Conservation (phyloP, 352 stramenopile genomes). For the Saprolegnia parasitica region DNA sequence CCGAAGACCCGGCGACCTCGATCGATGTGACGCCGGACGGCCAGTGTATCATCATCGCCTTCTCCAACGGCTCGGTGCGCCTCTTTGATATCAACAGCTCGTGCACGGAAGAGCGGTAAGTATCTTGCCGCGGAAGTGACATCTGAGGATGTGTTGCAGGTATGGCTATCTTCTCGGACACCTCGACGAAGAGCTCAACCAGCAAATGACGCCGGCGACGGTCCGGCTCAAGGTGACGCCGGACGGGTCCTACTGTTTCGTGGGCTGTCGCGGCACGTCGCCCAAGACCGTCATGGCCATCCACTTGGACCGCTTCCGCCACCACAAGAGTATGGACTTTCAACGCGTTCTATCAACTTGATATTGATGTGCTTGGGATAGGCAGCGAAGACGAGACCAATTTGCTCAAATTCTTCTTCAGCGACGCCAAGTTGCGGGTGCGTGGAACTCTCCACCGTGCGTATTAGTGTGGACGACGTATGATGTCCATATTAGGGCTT, state of each 20-base stretch:
- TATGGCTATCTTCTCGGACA: constrained; percentile 63
- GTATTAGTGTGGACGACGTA: constrained; percentile 16
- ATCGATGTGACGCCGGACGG: constrained; percentile 72
- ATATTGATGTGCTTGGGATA: constrained; percentile 29
- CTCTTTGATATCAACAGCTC: constrained; percentile 84
- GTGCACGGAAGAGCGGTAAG: constrained; percentile 71
- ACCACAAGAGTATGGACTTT: constrained; percentile 58
- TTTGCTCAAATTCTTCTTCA: constrained; percentile 69
- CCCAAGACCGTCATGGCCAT: constrained; percentile 74
- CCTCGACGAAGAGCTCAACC: constrained; percentile 67
- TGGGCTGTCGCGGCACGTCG: constrained; percentile 58
- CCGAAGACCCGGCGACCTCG: constrained; percentile 62
- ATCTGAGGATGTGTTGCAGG: not conserved
- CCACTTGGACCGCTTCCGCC: constrained; percentile 72
- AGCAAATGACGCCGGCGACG: constrained; percentile 44
- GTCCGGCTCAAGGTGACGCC: constrained; percentile 71
- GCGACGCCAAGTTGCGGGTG: constrained; percentile 54
- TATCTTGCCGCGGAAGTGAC: constrained; percentile 7
- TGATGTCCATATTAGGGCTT: constrained; percentile 50
- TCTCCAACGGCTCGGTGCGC: constrained; percentile 68
- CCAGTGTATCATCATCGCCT: constrained; percentile 77
- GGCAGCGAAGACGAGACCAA: constrained; percentile 76
- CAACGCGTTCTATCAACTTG: not conserved
- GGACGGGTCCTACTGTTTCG: constrained; percentile 78
- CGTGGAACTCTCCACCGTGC: constrained; percentile 6